Evolutionary conservation across 2,329 filamentous ascomycete genomes (phyloP), one percentile per base, ranked within the genome.

Genomic region (Aureobasidium zeae): DNA sequence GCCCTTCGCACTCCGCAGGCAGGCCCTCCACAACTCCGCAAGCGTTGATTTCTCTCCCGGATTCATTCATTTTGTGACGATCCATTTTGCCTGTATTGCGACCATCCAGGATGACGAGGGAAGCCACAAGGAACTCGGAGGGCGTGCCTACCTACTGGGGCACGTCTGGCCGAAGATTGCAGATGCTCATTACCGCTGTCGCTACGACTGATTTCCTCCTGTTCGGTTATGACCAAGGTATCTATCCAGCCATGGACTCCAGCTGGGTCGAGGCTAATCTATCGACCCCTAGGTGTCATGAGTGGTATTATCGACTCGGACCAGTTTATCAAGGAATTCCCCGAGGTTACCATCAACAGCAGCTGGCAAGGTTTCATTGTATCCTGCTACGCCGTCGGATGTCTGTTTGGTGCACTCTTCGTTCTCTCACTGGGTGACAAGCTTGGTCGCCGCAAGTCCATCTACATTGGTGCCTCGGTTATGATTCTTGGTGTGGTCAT

Each of bases 181-280:
- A 71, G 13, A 53, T 78, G 48, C 64, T 70, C 28, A 69, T 82
- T 34, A 78, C 78, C 1, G 69, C 71, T n/a, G 70, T 81, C 19
- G 76, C 77, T 3, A 81, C 77, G 1, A 77, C 74, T 37, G 77
- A 74, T 16, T 79, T 79, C 63, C 57, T 78, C 20, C 67, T 55
- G 50, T 32, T 46, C 24, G 47, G 29, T 32, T 34, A 34, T 17
- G 39, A 43, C 19, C 48, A 57, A 45, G 54, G 60, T 54, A n/a
- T n/a, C n/a, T n/a, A n/a, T n/a, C n/a, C n/a, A n/a, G n/a, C n/a
- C n/a, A n/a, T n/a, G n/a, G n/a, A n/a, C n/a, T n/a, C n/a, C n/a
- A n/a, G n/a, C n/a, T n/a, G n/a, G n/a, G n/a, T n/a, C n/a, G n/a
- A n/a, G n/a, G n/a, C n/a, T n/a, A n/a, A n/a, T n/a, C n/a, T n/a